phyloP scores from a whole-genome alignment of 2,329 filamentous ascomycete species.

The Pestalotiopsis sp. region DNA sequence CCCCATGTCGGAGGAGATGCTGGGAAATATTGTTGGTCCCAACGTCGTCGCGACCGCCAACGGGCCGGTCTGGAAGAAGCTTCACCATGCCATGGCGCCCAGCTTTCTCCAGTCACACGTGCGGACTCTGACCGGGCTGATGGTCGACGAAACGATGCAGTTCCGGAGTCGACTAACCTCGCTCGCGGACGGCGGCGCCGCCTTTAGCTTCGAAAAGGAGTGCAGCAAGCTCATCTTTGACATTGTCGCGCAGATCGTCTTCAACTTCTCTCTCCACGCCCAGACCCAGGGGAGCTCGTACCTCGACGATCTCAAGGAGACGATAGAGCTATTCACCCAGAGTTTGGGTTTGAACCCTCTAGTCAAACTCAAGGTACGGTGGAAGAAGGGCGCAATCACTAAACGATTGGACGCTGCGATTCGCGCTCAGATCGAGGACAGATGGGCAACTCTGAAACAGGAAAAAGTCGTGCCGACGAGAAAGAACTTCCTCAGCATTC shows the following conservation, averaged over 20 bases:
- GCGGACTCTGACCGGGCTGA: slow-evolving; percentile 25
- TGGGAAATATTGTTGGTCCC: slow-evolving; percentile 25
- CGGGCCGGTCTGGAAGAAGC: slow-evolving; percentile 31
- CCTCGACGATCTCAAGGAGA: slow-evolving; percentile 23
- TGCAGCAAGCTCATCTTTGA: slow-evolving; percentile 19
- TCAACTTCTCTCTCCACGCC: slow-evolving; percentile 34
- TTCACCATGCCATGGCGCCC: slow-evolving; percentile 31
- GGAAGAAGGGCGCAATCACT: slow-evolving; percentile 14
- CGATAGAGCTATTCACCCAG: slow-evolving; percentile 27
- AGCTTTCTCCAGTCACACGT: slow-evolving; percentile 30
- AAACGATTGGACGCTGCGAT: slow-evolving; percentile 17
- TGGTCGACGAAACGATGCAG: slow-evolving; percentile 27
- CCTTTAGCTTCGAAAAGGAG: slow-evolving; percentile 8
- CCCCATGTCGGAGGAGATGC: slow-evolving; percentile 19
- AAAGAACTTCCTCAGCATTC: slow-evolving; percentile 20
- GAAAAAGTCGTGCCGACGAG: slow-evolving; percentile 19
- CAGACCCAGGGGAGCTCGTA: slow-evolving; percentile 26
- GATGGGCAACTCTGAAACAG: slow-evolving; percentile 13
- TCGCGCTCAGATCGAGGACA: slow-evolving; percentile 15
- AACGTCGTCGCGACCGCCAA: slow-evolving; percentile 28
- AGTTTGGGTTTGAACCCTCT: slow-evolving; percentile 26
- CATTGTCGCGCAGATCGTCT: slow-evolving; percentile 32
- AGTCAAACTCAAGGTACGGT: slow-evolving; percentile 24
- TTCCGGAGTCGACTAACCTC: slow-evolving; percentile 23
- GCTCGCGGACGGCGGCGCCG: slow-evolving; percentile 16